phyloP scores from a whole-genome alignment of 352 stramenopile species.

The Phytophthora sansomeana region DNA sequence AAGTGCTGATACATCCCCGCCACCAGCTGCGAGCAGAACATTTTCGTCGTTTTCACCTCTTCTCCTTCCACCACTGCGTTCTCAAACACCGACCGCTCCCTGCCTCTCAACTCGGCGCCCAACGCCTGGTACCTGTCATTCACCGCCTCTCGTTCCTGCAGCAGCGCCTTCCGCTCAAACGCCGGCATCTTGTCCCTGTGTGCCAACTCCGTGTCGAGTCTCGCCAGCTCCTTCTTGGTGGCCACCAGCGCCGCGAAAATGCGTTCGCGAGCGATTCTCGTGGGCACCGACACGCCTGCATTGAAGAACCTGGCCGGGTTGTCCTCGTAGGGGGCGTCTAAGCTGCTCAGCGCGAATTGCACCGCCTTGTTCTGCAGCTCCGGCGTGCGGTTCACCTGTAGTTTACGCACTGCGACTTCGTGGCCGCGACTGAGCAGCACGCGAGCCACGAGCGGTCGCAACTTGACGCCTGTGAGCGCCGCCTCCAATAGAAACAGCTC shows the following conservation, averaged over 20 bases:
- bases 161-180: slow-evolving; percentile 81
- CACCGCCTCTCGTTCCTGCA: slow-evolving; percentile 55
- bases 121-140: slow-evolving; percentile 66
- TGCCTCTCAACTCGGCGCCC: slow-evolving; percentile 61
- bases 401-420: slow-evolving; percentile 75
- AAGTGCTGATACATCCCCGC: slow-evolving; percentile 85
- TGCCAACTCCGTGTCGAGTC: slow-evolving; percentile 67
- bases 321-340: slow-evolving; percentile 85
- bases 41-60: slow-evolving; percentile 53
- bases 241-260: slow-evolving; percentile 75
- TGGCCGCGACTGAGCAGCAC: slow-evolving; percentile 74
- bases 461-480: slow-evolving; percentile 82
- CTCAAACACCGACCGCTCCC: slow-evolving; percentile 83
- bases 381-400: slow-evolving; percentile 70
- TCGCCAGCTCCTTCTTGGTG: slow-evolving; percentile 69
- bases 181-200: slow-evolving; percentile 74
- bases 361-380: slow-evolving; percentile 68
- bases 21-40: slow-evolving; percentile 88
- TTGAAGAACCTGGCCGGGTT: slow-evolving; percentile 80
- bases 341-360: slow-evolving; percentile 64
- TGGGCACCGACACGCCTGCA: slow-evolving; percentile 73
- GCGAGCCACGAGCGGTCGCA: slow-evolving; percentile 81
- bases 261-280: slow-evolving; percentile 72
- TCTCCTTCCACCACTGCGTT: slow-evolving; percentile 65
- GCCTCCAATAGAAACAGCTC: slow-evolving; percentile 82